Base-by-base conservation (phyloP, 257 asterid species). In the Solanum clarkiae region DNA sequence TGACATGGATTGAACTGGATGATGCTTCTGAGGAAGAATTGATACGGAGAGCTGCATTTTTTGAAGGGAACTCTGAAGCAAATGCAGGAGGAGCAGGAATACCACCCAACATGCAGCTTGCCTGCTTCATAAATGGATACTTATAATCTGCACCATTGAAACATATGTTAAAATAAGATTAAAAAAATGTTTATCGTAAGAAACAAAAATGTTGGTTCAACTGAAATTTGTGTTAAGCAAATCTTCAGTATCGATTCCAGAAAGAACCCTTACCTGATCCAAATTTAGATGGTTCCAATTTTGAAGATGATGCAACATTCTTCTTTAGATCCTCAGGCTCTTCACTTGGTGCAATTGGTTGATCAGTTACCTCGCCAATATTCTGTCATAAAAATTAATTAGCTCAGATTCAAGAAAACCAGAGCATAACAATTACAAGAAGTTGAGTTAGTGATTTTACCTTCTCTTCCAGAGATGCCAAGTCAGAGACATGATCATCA, bases 41-140 rank as follows among this genome's bases (percentile, higher is more conserved):
- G 89, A 94, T 89, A 55, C 84, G 93, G 44, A 83, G 91, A 84
- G 90, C 80, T 0, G 91, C 89, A 56, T 87, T 90, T 86, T 97
- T 95, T 17, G 82, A 77, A 51, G 99, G 96, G 63, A 94, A 92
- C 87, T 97, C 99, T 0, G 97, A 87, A 74, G 99, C 99, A 88
- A 92, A 85, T 74, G 99, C 99, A 12, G 98, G 94, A 15, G 99
- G 97, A 84, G 99, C 98, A 51, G 92, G 93, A 84, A 93, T 86
- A 91, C 91, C 87, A 66, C 95, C 97, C 95, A 95, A 79, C 98
- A 95, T 92, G 6, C 88, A 93, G 82, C 95, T 95, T 14, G 98
- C 95, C 81, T 93, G 88, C 86, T 93, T 92, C 85, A 90, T 75
- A 86, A 90, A 94, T 56, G 98, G 94, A 86, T 94, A 87, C 75